Evolutionary conservation across 257 asterid genomes (phyloP).

Genomic region (Salvia miltiorrhiza): DNA sequence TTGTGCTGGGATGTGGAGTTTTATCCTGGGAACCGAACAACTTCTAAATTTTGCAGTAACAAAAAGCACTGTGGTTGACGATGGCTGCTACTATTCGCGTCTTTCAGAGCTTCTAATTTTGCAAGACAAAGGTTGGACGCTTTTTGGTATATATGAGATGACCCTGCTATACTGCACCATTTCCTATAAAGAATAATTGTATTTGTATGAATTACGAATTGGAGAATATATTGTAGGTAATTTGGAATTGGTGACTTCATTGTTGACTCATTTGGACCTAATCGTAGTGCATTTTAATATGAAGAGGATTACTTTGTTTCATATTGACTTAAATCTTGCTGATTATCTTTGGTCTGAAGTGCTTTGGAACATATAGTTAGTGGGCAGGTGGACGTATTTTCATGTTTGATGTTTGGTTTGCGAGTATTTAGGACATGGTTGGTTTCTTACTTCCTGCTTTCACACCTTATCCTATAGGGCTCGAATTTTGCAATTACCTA

Average conservation of each 20-base stretch:
- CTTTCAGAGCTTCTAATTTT: constrained; percentile 8
- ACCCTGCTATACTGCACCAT: background rate
- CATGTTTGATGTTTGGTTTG: too few relatives aligned
- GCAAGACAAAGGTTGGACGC: constrained; percentile 25
- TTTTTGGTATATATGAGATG: constrained; percentile 20
- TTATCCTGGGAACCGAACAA: constrained; percentile 3
- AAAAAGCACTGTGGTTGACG: constrained; percentile 32
- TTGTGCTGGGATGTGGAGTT: constrained; percentile 14
- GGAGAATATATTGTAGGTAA: background rate
- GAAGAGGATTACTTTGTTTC: background rate
- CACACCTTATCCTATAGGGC: too few relatives aligned
- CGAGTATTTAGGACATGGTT: too few relatives aligned
- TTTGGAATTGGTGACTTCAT: background rate
- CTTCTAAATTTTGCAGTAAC: constrained; percentile 37
- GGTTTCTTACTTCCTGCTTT: too few relatives aligned
- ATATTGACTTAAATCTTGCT: background rate
- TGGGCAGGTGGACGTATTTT: background rate
- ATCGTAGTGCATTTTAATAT: background rate
- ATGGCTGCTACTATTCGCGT: constrained; percentile 8
- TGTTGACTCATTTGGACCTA: background rate
- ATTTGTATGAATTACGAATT: constrained; percentile 11
- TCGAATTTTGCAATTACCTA: too few relatives aligned
- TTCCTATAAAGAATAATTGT: constrained; percentile 22
- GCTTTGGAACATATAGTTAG: background rate
- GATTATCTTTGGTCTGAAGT: background rate